These are phyloP conservation scores for Elsinoe arachidis DNA, from an alignment of 2,329 filamentous ascomycete genomes.

Conservation along the genomic window DNA sequence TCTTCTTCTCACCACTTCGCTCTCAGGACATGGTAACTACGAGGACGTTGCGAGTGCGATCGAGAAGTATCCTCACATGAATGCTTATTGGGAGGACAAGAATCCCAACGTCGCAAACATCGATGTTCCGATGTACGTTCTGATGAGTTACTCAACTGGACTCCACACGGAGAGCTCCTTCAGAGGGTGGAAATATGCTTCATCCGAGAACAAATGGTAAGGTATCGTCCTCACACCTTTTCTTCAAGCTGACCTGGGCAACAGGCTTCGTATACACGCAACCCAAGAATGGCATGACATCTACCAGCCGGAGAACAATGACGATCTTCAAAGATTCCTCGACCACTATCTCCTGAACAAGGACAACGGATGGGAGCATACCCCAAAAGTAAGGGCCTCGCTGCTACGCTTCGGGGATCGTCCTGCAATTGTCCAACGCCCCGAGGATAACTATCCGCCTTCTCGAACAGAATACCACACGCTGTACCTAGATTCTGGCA, in stretches of 20 bases:
- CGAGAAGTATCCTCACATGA: not conserved
- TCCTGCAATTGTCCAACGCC: no score
- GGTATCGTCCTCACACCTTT: not conserved
- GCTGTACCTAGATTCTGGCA: slow-evolving; percentile 6
- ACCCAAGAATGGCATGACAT: slow-evolving; percentile 39
- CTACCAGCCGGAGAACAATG: slow-evolving; percentile 25
- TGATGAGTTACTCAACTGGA: not conserved
- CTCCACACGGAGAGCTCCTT: not conserved
- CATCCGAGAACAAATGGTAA: not conserved
- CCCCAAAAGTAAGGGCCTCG: slow-evolving; percentile 36
- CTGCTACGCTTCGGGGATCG: slow-evolving; percentile 32
- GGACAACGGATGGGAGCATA: slow-evolving; percentile 40
- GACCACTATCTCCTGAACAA: slow-evolving; percentile 36
- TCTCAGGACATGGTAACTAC: no score
- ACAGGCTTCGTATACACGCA: slow-evolving; percentile 33
- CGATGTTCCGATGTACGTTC: not conserved
- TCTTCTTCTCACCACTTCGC: no score
- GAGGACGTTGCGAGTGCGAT: no score
- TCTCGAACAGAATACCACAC: slow-evolving; percentile 3
- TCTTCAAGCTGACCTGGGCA: slow-evolving; percentile 22
- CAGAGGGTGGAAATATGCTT: not conserved
- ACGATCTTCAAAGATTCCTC: slow-evolving; percentile 36
- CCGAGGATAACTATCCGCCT: no score
- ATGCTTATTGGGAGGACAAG: not conserved
- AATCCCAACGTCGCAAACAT: not conserved